phyloP scores from a whole-genome alignment of 2,329 filamentous ascomycete species.

The Penicillium sp. region DNA sequence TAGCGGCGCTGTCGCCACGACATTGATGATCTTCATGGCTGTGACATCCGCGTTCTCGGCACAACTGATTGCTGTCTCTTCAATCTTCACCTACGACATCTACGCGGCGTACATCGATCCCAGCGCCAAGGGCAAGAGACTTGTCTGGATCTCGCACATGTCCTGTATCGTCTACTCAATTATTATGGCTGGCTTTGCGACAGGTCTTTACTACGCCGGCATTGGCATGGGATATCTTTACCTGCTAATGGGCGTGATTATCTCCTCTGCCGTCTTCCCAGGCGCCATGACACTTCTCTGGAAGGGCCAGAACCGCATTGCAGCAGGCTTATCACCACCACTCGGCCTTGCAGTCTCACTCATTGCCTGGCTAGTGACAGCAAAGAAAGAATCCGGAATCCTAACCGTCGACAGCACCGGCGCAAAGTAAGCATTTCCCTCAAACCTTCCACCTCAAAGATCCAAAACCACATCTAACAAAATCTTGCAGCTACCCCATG shows the following conservation, averaged over 20 bases:
- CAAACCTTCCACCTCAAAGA: neutral
- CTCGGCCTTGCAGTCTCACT: constrained; percentile 68
- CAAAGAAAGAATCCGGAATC: constrained; percentile 65
- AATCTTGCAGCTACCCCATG: constrained; percentile 63
- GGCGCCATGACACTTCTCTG: constrained; percentile 78
- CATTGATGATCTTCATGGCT: constrained; percentile 85
- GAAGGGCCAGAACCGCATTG: constrained; percentile 74
- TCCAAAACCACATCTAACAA: constrained; percentile 4
- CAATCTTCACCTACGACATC: constrained; percentile 84
- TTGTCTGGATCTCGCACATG: constrained; percentile 77
- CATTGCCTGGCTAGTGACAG: constrained; percentile 75
- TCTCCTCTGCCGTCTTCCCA: constrained; percentile 79
- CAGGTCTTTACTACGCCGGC: constrained; percentile 69
- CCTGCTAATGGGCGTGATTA: constrained; percentile 87
- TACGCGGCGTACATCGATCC: constrained; percentile 88
- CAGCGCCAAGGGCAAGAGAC: constrained; percentile 66
- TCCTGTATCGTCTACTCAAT: constrained; percentile 73
- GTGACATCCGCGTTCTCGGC: constrained; percentile 81
- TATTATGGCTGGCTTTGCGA: constrained; percentile 74
- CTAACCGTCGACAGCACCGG: constrained; percentile 75
- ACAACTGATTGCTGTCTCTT: constrained; percentile 82
- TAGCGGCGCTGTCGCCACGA: constrained; percentile 73
- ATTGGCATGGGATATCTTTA: constrained; percentile 89
- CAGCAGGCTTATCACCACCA: constrained; percentile 67
- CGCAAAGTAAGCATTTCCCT: constrained; percentile 55